phyloP scores from a whole-genome alignment of 805 yeast genomes.

The Candida silvicultrix region DNA sequence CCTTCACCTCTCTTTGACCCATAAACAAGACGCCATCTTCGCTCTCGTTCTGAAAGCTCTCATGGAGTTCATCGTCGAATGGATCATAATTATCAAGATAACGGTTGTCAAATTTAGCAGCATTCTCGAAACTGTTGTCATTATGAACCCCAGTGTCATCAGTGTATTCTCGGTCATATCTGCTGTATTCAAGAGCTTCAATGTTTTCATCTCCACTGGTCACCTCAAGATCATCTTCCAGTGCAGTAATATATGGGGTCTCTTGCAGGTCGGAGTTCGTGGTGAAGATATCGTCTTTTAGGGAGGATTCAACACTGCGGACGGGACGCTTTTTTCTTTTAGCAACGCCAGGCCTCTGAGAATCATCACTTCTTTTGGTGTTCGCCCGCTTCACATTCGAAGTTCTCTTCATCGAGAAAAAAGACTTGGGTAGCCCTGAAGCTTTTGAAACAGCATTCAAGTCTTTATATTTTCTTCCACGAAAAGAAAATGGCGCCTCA shows the following conservation, averaged over 20 bases:
- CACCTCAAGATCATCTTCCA: not conserved
- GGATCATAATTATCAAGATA: not conserved
- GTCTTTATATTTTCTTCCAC: conserved; percentile 16
- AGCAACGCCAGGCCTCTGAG: conserved; percentile 18
- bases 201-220: not conserved
- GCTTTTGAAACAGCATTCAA: conserved; percentile 14
- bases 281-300: conserved; percentile 3
- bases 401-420: conserved; percentile 8
- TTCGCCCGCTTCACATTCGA: not conserved
- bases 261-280: conserved; percentile 7
- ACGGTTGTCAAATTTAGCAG: not conserved
- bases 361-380: not conserved
- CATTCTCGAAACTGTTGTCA: not conserved
- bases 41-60: not conserved
- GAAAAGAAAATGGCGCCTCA: conserved; percentile 5
- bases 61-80: conserved; percentile 1
- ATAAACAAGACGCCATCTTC: not conserved
- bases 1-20: not conserved
- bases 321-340: conserved; percentile 6
- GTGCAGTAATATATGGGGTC: not conserved
- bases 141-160: not conserved
- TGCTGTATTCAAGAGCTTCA: not conserved
- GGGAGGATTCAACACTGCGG: not conserved
- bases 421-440: conserved; percentile 18
- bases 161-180: not conserved